phyloP scores from a whole-genome alignment of 176 grass and related monocot genomes.

The Avena atlantica region DNA sequence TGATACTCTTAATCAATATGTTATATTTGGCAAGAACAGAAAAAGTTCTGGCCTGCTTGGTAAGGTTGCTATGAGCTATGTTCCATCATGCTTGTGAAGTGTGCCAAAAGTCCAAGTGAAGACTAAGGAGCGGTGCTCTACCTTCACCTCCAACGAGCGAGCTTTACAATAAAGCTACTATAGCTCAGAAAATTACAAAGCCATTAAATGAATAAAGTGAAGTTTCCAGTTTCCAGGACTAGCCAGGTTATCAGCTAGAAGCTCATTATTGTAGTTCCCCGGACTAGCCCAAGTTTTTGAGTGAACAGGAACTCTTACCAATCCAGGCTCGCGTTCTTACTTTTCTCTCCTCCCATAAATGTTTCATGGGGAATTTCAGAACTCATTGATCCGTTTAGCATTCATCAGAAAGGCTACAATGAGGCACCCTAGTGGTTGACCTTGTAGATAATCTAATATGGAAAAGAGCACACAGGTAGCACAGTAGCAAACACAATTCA shows the following conservation, averaged over 20 bases:
- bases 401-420: not conserved
- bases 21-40: not conserved
- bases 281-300: not conserved
- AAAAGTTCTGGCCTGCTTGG: not conserved
- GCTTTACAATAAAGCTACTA: constrained; percentile 9
- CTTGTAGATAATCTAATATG: not conserved
- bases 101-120: not conserved
- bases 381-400: not conserved
- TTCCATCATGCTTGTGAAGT: not conserved
- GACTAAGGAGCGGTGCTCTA: not conserved
- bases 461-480: not conserved
- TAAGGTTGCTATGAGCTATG: not conserved
- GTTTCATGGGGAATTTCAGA: not conserved
- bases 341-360: not conserved
- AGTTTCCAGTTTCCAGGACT: no score
- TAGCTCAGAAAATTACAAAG: not conserved
- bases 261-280: not conserved
- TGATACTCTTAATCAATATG: not conserved
- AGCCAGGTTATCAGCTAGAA: not conserved
- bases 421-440: not conserved
- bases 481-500: not conserved
- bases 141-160: not conserved
- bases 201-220: not conserved
- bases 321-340: not conserved
- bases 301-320: not conserved